phyloP scores from a whole-genome alignment of 331 rosid genomes.

The Stylosanthes scabra region DNA sequence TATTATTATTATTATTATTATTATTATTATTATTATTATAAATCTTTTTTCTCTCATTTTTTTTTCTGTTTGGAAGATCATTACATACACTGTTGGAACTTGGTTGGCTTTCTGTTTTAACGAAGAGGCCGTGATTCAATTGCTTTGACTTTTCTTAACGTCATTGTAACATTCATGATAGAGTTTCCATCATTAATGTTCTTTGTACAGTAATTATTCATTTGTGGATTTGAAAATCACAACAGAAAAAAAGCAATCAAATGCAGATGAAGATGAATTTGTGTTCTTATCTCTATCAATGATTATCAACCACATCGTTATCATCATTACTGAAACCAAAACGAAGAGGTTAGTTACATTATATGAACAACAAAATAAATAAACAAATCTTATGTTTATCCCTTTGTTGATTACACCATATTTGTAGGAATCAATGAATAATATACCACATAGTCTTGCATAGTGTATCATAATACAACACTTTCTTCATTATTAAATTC shows the following conservation, averaged over 20 bases:
- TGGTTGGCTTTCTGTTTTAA: too few relatives aligned
- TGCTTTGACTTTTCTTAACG: too few relatives aligned
- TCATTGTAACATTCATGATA: background rate
- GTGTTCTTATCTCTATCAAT: conserved; percentile 21
- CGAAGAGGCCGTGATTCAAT: too few relatives aligned
- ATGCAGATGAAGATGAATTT: background rate
- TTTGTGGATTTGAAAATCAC: background rate
- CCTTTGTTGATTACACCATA: background rate
- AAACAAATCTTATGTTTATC: background rate
- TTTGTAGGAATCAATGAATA: background rate
- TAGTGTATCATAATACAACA: background rate
- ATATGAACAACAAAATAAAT: background rate
- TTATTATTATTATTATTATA: too few relatives aligned
- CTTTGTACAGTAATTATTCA: background rate
- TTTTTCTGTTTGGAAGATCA: background rate
- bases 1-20: too few relatives aligned
- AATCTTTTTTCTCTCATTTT: too few relatives aligned
- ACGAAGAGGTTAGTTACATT: background rate
- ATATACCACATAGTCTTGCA: background rate
- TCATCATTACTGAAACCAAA: conserved; percentile 9
- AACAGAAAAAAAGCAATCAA: background rate
- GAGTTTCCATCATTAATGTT: background rate
- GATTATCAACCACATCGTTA: background rate
- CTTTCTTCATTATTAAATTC: background rate
- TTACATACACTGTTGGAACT: too few relatives aligned